Conservation (phyloP, 78 protist species). For the Dictyostelium firmibasis region DNA sequence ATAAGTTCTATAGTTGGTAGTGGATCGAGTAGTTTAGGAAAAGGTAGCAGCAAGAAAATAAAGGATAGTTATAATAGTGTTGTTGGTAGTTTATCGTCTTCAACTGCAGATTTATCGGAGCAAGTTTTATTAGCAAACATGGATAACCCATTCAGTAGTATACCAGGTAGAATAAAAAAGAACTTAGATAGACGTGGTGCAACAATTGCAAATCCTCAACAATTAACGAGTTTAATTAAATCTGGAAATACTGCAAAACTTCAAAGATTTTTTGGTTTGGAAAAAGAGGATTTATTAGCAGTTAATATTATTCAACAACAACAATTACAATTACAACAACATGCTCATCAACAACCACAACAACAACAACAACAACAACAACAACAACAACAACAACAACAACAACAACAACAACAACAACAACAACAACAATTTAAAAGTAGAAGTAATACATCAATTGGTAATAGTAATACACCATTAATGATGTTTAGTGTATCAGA, state of each 20-base stretch:
- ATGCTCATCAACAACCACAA: background rate
- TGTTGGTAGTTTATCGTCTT: background rate
- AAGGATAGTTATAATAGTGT: background rate
- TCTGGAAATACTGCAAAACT: constrained; percentile 6
- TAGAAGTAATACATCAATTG: background rate
- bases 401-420: background rate
- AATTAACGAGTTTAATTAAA: background rate
- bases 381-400: background rate
- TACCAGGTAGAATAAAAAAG: constrained; percentile 1
- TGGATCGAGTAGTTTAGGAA: constrained; percentile 10
- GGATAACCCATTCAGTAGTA: background rate
- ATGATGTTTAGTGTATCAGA: background rate
- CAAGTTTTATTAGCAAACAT: constrained; percentile 11
- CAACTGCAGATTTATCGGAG: background rate
- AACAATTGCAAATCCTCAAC: constrained; percentile 44
- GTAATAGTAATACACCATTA: background rate
- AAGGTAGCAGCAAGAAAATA: background rate
- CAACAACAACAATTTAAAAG: background rate
- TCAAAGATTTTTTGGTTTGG: constrained; percentile 34
- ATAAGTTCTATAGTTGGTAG: background rate
- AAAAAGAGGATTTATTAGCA: background rate
- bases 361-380: no score
- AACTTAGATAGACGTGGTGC: background rate
- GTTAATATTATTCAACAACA: background rate
- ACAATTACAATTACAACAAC: background rate